A percentile compares a stretch with the other conserved stretches of the same genome.
Conservation (phyloP, 805 yeast species). For the Suhomyces pyralidae region DNA sequence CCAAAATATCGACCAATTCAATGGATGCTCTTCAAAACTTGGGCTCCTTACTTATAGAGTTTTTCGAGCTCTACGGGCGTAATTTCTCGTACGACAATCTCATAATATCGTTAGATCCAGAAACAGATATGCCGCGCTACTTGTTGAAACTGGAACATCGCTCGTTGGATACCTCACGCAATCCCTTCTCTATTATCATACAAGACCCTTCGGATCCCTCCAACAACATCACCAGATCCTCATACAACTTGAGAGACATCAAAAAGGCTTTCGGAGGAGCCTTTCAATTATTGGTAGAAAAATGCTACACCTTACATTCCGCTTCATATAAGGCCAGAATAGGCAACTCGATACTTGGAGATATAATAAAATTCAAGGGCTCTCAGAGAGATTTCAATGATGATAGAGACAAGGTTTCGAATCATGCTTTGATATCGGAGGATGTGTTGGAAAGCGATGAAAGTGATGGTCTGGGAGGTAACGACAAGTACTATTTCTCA, state of each 20-base stretch:
- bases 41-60: conserved; percentile 84
- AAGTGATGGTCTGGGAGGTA: conserved; percentile 34
- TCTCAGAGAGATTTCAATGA: conserved; percentile 73
- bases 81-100: conserved; percentile 82
- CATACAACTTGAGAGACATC: conserved; percentile 74
- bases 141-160: conserved; percentile 55
- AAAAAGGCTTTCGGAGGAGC: conserved; percentile 90
- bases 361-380: conserved; percentile 72
- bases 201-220: conserved; percentile 83
- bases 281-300: conserved; percentile 67
- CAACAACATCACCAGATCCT: conserved; percentile 85
- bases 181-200: conserved; percentile 65
- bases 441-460: conserved; percentile 25
- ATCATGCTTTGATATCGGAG: conserved; percentile 50
- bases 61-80: conserved; percentile 88
- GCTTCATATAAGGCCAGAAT: conserved; percentile 64
- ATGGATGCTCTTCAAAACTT: conserved; percentile 70
- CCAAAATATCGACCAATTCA: conserved; percentile 63
- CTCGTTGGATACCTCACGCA: conserved; percentile 48
- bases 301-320: conserved; percentile 68
- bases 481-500: conserved; percentile 42
- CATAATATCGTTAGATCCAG: conserved; percentile 59
- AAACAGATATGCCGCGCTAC: conserved; percentile 56
- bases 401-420: conserved; percentile 60
- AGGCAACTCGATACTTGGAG: conserved; percentile 75